Evolutionary conservation across 2,329 filamentous ascomycete genomes (phyloP), one percentile per base, ranked within the genome.

Genomic region (Lecanoromycetidae sp.): DNA sequence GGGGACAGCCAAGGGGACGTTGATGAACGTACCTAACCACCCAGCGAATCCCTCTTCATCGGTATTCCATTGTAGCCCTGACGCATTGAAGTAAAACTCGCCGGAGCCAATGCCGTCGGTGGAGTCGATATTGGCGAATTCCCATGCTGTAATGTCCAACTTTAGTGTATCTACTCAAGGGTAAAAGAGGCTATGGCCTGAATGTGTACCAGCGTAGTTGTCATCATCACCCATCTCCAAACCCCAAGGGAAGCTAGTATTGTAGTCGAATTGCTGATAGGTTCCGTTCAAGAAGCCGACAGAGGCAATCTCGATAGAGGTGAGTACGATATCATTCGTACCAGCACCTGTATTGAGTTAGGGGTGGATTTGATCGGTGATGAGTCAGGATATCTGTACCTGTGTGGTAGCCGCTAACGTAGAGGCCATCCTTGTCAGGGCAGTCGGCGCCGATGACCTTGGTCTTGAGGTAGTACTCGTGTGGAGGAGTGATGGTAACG

Each of bases 381-480:
- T 19, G 12, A 15, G 38, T 4, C 6, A 25, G 32, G 1, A 34
- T 2, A n/a, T 13, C 5, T 17, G 30, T 19, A 52, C 49, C 49
- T n/a, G 42, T 46, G 32, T 49, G 49, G 15, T 46, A 52, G 36
- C 27, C 25, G 15, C 23, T 36, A 12, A 42, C 41, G 37, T 56
- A 56, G 8, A 56, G 50, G 13, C 44, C 43, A 26, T 53, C 44
- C 26, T 52, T 53, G 34, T 35, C 42, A n/a, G 17, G 17, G 23
- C 46, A 23, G 39, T 51, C 51, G 10, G 40, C 47, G 13, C 30
- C 33, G 22, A 49, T 34, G 26, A 57, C 54, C 9, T 44, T 33
- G 10, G 49, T 57, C 43, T 52, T 48, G 17, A 57, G 51, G 35
- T 52, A 46, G 33, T 55, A 56, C 27, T 44, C 19, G 8, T 25